Conservation (phyloP, 345 rosid genomes). For the Conringia planisiliqua region DNA sequence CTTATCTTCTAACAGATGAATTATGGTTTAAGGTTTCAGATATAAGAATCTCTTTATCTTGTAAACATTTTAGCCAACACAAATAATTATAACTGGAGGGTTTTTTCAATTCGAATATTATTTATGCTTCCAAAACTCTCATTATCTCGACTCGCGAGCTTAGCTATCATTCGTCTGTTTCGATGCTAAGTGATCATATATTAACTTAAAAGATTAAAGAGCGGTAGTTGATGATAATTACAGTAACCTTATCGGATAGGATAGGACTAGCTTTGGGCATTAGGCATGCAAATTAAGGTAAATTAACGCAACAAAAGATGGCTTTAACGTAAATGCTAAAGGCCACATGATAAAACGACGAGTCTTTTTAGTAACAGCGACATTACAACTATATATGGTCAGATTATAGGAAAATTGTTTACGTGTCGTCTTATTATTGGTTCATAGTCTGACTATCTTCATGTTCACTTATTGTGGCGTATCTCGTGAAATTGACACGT, state of each 20-base stretch:
- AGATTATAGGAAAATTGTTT: not conserved
- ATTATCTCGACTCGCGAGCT: not conserved
- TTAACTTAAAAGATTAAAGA: not conserved
- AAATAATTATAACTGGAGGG: not conserved
- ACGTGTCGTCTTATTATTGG: constrained; percentile 17
- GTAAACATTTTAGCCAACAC: constrained; percentile 14
- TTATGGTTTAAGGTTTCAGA: not conserved
- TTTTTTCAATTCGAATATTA: not conserved
- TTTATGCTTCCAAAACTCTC: not conserved
- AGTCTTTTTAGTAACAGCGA: constrained; percentile 4
- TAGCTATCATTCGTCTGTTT: not conserved
- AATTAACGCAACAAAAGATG: constrained; percentile 1
- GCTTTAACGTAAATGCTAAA: constrained; percentile 2
- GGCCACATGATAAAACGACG: not conserved
- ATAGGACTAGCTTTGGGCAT: not conserved
- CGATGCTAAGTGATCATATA: not conserved
- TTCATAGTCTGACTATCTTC: not conserved
- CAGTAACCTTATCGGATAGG: constrained; percentile 21
- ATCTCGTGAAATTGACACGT: not conserved
- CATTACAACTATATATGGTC: constrained; percentile 1
- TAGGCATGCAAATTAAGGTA: not conserved
- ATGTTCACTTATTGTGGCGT: constrained; percentile 15
- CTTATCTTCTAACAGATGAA: constrained; percentile 11
- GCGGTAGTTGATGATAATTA: constrained; percentile 11
- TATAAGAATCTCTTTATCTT: not conserved